Evolutionary conservation across 208 protist species (phyloP).

Genomic region (Leishmania braziliensis): DNA sequence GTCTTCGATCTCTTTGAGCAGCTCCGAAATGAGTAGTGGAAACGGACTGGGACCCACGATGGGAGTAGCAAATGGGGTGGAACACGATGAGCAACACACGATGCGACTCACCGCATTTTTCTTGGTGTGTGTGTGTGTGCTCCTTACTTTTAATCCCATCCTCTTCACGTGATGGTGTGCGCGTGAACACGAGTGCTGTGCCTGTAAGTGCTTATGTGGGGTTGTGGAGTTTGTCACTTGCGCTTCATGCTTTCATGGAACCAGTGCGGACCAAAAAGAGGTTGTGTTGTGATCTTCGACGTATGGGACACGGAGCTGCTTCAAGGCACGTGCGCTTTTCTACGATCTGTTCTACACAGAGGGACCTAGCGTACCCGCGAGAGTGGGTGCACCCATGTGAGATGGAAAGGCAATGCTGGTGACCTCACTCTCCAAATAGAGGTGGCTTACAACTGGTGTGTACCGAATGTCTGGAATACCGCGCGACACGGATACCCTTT

Average conservation of each 20-base stretch:
- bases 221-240: neutral
- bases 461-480: neutral
- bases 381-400: neutral
- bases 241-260: neutral
- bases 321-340: neutral
- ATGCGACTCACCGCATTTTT: neutral
- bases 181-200: neutral
- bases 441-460: neutral
- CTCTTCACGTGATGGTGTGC: neutral
- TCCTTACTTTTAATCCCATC: neutral
- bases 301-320: neutral
- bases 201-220: neutral
- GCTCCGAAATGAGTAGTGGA: conserved; percentile 43
- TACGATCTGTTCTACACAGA: neutral
- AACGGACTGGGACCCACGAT: neutral
- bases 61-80: neutral
- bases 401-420: neutral
- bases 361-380: no score
- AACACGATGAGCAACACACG: neutral
- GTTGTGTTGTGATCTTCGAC: neutral
- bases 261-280: neutral
- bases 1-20: conserved; percentile 55
- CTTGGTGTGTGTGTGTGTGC: neutral
- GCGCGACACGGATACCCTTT: neutral
- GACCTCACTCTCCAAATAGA: neutral